These are phyloP conservation scores for Chlorella ohadii DNA, from an alignment of 139 green algal species.

Conservation along the genomic window DNA sequence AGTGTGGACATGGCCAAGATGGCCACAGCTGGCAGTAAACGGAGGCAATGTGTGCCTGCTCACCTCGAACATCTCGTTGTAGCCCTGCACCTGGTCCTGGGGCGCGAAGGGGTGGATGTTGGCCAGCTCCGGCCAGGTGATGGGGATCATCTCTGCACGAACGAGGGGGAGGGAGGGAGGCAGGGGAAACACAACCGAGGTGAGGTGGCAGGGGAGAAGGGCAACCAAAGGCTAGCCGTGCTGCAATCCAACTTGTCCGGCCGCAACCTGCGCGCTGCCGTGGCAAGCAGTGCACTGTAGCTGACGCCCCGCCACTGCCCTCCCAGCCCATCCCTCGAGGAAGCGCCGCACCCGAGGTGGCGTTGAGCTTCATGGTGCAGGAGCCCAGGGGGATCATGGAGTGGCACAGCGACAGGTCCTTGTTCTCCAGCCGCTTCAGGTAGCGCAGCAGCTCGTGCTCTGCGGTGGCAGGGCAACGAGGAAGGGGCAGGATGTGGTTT, in stretches of 20 bases:
- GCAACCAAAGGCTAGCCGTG: no score
- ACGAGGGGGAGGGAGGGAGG: no score
- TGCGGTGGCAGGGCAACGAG: no score
- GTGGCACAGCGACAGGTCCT: constrained; percentile 95
- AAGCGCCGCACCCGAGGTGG: constrained; percentile 73
- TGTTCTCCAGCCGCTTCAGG: constrained; percentile 97
- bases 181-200: not conserved
- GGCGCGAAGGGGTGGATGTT: constrained; percentile 97
- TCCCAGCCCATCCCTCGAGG: not conserved
- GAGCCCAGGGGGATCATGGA: constrained; percentile 98
- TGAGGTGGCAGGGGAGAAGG: not conserved
- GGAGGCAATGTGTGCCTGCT: not conserved
- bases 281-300: no score
- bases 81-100: constrained; percentile 89
- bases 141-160: constrained; percentile 96
- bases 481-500: no score
- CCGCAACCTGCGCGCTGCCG: no score
- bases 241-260: no score
- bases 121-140: constrained; percentile 98
- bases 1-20: no score
- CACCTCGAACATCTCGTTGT: constrained; percentile 93
- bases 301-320: not conserved
- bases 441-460: constrained; percentile 97
- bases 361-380: constrained; percentile 99
- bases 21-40: no score